Evolutionary conservation across 176 grass and related monocot genomes (phyloP), one percentile per base, ranked within the genome.

Genomic region (Aechmea fasciata): DNA sequence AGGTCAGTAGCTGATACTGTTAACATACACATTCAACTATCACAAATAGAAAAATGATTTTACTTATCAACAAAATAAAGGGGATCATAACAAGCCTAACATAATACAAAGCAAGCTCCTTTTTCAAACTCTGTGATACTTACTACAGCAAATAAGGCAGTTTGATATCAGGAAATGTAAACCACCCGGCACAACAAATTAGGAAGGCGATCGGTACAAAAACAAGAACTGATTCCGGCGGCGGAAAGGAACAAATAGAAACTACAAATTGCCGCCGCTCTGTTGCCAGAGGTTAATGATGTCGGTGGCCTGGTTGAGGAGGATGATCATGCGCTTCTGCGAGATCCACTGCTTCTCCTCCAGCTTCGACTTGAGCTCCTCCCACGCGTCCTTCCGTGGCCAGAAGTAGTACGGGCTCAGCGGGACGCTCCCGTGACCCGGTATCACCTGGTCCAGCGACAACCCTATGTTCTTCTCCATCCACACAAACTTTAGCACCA

Each of bases 401-500:
- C 90, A 93, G 13, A 93, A 93, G 78, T 89, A 95, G 66, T 95
- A 96, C 0, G 91, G 91, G 76, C 86, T 96, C 7, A 96, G 70
- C 0, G 91, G 87, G 77, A 96, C 77, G 47, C 87, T 90, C 2
- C 91, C 87, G 13, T 87, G 53, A 63, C 91, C 87, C 0, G 87
- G 81, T 73, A 96, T 74, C 54, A 96, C 61, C 23, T 85, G 87
- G 70, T 96, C 91, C 0, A 87, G 76, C 22, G 78, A 81, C 29
- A 96, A 76, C 74, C 87, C 87, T 0, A 96, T 89, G 81, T 96
- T 96, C 73, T 90, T 96, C 79, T 90, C 91, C 87, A 96, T 96
- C 87, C 91, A 96, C 57, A 96, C 78, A 69, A 96, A 95, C 72
- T 90, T 90, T 8, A 95, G 68, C 47, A 95, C 78, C 1, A 87